Percentiles rank a stretch among this genome's conserved stretches.
These are phyloP conservation scores for Sugiyamaella americana DNA, from an alignment of 805 yeast genomes.

Conservation along the genomic window DNA sequence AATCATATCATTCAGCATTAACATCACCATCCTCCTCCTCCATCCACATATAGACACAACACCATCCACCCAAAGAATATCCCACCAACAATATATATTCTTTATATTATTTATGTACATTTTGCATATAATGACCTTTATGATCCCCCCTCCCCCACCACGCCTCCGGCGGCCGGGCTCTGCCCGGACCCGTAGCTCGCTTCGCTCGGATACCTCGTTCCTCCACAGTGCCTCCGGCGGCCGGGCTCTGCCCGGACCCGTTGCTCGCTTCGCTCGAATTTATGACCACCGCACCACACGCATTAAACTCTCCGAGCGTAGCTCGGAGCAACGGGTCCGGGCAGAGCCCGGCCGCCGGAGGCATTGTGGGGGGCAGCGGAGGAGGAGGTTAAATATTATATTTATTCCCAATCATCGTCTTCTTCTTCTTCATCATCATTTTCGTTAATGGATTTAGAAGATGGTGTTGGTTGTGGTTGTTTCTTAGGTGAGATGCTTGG, in stretches of 20 bases:
- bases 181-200: background rate
- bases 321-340: background rate
- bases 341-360: constrained; percentile 1
- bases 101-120: background rate
- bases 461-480: background rate
- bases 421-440: constrained; percentile 39
- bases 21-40: background rate
- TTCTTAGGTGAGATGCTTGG: constrained; percentile 8
- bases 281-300: too few species aligned
- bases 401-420: constrained; percentile 59
- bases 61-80: too few species aligned
- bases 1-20: background rate
- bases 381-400: too few species aligned
- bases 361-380: background rate
- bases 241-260: background rate
- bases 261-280: background rate
- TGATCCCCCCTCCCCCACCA: too few species aligned
- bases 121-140: background rate
- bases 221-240: background rate
- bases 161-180: background rate
- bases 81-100: background rate
- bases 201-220: background rate
- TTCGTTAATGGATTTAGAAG: constrained; percentile 8
- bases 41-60: too few species aligned
- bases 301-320: too few species aligned